These are phyloP conservation scores for Lonicera japonica DNA, from an alignment of 129 eudicot genomes.

Conservation along the genomic window DNA sequence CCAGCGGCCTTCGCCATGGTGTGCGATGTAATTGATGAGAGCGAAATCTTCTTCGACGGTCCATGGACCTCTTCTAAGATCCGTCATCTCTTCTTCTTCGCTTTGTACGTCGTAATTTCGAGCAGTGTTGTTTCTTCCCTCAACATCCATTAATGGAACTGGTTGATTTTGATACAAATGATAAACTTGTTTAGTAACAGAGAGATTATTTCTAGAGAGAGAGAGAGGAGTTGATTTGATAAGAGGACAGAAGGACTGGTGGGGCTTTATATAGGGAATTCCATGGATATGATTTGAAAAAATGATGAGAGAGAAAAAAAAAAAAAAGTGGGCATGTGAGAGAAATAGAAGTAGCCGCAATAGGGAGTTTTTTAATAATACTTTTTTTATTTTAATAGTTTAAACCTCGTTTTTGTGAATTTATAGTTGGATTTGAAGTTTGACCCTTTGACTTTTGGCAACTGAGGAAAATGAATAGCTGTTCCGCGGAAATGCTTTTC, in stretches of 20 bases:
- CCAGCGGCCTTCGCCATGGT: conserved; percentile 95
- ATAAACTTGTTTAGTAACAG: not conserved
- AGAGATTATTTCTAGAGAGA: not conserved
- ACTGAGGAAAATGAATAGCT: not conserved
- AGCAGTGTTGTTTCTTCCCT: not conserved
- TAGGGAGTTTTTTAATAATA: conserved; percentile 12
- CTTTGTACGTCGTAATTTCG: not conserved
- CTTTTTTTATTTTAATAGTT: not conserved
- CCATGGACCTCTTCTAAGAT: conserved; percentile 90
- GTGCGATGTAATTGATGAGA: conserved; percentile 66
- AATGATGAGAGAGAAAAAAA: not conserved
- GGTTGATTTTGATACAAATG: conserved; percentile 25
- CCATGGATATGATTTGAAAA: not conserved
- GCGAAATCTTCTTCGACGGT: conserved; percentile 83
- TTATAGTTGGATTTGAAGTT: conserved; percentile 25
- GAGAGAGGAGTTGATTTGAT: conserved; percentile 17
- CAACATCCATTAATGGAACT: not conserved
- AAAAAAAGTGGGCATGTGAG: conserved; percentile 22
- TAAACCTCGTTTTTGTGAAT: conserved; percentile 34
- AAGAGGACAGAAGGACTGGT: conserved; percentile 21
- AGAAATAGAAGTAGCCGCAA: conserved; percentile 40
- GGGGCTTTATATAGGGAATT: conserved; percentile 54
- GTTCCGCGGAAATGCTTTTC: not conserved
- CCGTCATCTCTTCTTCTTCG: conserved; percentile 40
- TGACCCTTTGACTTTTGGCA: not conserved